A percentile compares a stretch with the other conserved stretches of the same genome.
phyloP scores from a whole-genome alignment of 139 green algal species.

The Astrephomene gubernaculifera region DNA sequence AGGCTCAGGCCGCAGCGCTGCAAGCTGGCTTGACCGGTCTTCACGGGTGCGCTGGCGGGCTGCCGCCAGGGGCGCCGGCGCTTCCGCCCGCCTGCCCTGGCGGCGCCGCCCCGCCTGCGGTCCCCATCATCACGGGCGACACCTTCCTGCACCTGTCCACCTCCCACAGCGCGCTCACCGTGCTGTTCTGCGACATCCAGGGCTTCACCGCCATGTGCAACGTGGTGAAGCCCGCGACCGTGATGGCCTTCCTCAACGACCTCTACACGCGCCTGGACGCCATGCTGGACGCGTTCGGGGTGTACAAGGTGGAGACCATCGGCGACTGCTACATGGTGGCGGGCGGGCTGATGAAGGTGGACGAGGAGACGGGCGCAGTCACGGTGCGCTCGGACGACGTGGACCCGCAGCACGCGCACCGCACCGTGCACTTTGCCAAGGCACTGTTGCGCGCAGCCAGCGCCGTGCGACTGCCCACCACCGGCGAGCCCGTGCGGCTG shows the following conservation, averaged over 20 bases:
- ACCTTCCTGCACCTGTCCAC: slow-evolving; percentile 41
- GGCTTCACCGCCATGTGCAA: slow-evolving; percentile 33
- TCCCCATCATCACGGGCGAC: slow-evolving; percentile 40
- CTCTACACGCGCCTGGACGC: slow-evolving; percentile 34
- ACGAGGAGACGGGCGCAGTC: slow-evolving; percentile 44
- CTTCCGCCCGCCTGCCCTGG: neutral
- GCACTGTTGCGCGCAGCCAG: slow-evolving; percentile 31
- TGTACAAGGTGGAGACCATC: slow-evolving; percentile 53
- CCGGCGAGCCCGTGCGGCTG: slow-evolving; percentile 30
- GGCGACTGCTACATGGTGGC: slow-evolving; percentile 68
- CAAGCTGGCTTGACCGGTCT: neutral
- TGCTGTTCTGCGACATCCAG: slow-evolving; percentile 50
- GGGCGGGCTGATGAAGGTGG: slow-evolving; percentile 40
- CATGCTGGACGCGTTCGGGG: slow-evolving; percentile 23
- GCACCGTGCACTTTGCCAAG: slow-evolving; percentile 45
- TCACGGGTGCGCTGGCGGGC: neutral
- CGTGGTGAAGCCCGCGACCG: slow-evolving; percentile 1
- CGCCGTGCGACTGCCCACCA: slow-evolving; percentile 25
- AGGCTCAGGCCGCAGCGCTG: neutral
- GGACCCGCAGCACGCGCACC: slow-evolving; percentile 35
- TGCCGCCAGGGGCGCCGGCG: neutral
- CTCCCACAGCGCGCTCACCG: slow-evolving; percentile 22
- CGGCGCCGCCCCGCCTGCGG: no score
- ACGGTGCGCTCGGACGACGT: slow-evolving; percentile 40
- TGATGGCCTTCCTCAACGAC: slow-evolving; percentile 38